A percentile compares a stretch with the other conserved stretches of the same genome.
These are phyloP conservation scores for Phytophthora pseudosyringae DNA, from an alignment of 352 stramenopile species.

Conservation along the genomic window DNA sequence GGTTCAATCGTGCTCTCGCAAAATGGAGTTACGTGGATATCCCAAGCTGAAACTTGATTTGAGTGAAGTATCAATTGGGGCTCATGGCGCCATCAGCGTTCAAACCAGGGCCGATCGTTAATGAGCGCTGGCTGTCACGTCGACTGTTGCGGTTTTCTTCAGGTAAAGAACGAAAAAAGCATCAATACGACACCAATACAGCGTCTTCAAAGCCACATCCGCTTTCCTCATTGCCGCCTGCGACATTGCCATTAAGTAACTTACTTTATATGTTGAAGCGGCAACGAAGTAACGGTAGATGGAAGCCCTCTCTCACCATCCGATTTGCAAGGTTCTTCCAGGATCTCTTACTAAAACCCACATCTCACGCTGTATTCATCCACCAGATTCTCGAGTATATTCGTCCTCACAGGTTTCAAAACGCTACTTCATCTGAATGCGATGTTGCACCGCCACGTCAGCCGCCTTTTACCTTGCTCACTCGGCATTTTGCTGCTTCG, in stretches of 20 bases:
- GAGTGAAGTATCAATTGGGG: too few species aligned
- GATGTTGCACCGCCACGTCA: conserved; percentile 27
- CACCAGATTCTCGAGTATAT: neutral
- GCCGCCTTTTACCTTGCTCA: conserved; percentile 25
- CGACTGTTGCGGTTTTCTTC: too few species aligned
- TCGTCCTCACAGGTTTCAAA: neutral
- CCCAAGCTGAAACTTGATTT: too few species aligned
- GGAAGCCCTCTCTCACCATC: neutral
- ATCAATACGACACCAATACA: too few species aligned
- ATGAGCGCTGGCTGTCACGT: too few species aligned
- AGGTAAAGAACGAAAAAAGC: too few species aligned
- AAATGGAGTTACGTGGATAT: too few species aligned
- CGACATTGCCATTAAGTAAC: neutral
- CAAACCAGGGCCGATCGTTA: too few species aligned
- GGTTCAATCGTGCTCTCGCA: too few species aligned
- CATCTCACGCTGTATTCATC: neutral
- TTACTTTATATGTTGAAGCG: conserved; percentile 8
- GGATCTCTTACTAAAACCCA: too few species aligned
- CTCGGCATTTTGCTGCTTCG: conserved; percentile 41
- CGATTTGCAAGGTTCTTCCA: conserved; percentile 3
- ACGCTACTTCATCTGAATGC: conserved; percentile 20
- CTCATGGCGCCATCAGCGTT: too few species aligned
- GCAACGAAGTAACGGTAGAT: neutral
- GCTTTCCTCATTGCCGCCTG: neutral
- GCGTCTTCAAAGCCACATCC: too few species aligned